Evolutionary conservation across 129 eudicot genomes (phyloP).

Genomic region (Arctium lappa): DNA sequence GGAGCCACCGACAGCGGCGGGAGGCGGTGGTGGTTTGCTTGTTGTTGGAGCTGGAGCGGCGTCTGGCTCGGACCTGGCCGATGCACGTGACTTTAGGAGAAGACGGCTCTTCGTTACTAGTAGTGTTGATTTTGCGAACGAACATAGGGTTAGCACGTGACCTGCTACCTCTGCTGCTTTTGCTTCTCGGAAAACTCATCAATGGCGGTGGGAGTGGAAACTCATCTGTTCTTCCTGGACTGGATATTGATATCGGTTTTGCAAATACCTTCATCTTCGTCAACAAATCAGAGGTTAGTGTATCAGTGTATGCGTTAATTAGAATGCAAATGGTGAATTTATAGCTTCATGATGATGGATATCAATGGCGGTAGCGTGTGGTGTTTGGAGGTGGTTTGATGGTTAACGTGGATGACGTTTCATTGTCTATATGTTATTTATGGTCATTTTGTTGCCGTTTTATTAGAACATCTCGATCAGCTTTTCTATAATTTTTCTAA

Average conservation of each 20-base stretch:
- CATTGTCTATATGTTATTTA: slow-evolving; percentile 26
- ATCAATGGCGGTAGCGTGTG: slow-evolving; percentile 23
- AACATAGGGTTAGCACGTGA: slow-evolving; percentile 50
- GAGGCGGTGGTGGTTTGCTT: slow-evolving; percentile 6
- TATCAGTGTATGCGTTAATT: background rate
- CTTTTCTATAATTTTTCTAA: background rate
- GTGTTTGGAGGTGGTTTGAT: slow-evolving; percentile 20
- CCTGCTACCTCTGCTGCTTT: slow-evolving; percentile 51
- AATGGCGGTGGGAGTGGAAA: slow-evolving; percentile 67
- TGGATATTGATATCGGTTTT: slow-evolving; percentile 51
- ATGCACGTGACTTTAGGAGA: slow-evolving; percentile 94
- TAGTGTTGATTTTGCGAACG: slow-evolving; percentile 25
- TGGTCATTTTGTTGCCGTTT: background rate
- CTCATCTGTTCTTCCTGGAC: slow-evolving; percentile 60
- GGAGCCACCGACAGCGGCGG: slow-evolving; percentile 19
- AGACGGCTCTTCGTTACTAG: slow-evolving; percentile 49
- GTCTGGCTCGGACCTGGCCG: slow-evolving; percentile 72
- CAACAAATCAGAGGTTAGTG: background rate
- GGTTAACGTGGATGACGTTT: slow-evolving; percentile 29
- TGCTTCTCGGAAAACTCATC: slow-evolving; percentile 60
- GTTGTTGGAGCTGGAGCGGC: slow-evolving; percentile 21
- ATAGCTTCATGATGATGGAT: slow-evolving; percentile 18
- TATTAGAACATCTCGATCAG: background rate
- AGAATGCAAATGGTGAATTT: slow-evolving; percentile 4
- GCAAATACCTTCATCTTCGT: slow-evolving; percentile 36